Evolutionary conservation across 257 asterid species (phyloP), one percentile per base, ranked within the genome.

Genomic region (Petrea volubilis): DNA sequence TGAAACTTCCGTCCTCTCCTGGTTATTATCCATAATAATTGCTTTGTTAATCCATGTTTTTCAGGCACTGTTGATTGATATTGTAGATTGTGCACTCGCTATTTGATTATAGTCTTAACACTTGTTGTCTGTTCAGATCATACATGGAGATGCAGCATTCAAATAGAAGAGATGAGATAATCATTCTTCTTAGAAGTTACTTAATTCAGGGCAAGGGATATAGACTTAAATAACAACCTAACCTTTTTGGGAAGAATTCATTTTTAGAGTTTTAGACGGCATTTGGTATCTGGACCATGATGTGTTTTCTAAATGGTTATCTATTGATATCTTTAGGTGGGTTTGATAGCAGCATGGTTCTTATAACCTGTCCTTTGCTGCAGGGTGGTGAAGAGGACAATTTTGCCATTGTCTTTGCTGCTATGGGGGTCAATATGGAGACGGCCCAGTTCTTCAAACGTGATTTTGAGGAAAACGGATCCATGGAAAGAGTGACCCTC

Each of bases 391-490:
- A 79, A 79, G 98, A 91, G 58, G 98, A 93, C 85, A 89, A 93
- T 80, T 93, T 93, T 83, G 98, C 98, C 69, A 93, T 93, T 79
- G 98, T 93, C 80, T 93, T 93, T 83, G 98, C 98, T 38, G 98
- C 98, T 73, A 93, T 93, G 98, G 98, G 98, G 84, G 98, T 93
- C 56, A 93, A 93, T 88, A 93, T 93, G 98, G 98, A 93, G 83
- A 93, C 98, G 15, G 98, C 98, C 56, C 98, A 90, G 73, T 93
- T 93, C 80, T 93, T 93, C 78, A 93, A 93, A 82, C 97, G 98
- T 74, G 98, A 93, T 86, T 93, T 93, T 67, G 98, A 93, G 93
- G 98, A 93, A 82, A 93, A 93, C 75, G 98, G 98, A 53, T 93
- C 98, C 15, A 93, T 93, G 98, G 98, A 93, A 82, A 90, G 98